Conservation (phyloP, 139 green algal species). For the Coelastrella sp. region DNA sequence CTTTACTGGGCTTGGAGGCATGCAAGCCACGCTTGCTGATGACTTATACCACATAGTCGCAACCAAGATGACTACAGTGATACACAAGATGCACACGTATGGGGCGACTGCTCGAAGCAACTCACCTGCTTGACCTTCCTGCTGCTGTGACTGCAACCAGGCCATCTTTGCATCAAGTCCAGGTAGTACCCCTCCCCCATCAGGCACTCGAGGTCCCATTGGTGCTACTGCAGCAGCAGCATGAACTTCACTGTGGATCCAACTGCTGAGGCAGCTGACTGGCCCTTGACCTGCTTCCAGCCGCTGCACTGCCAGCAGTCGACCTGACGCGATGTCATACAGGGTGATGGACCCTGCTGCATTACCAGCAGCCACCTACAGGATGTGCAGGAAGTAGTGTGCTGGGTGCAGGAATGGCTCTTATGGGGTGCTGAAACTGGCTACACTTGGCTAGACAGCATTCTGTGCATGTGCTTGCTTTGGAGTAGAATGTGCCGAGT, state of each 20-base stretch:
- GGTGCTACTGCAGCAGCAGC: background rate
- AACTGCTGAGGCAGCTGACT: conserved; percentile 16
- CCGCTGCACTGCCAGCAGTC: conserved; percentile 43
- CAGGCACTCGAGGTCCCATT: background rate
- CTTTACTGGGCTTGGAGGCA: too few species aligned
- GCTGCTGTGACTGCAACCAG: background rate
- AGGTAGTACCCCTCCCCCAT: conserved; percentile 30
- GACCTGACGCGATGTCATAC: conserved; percentile 30
- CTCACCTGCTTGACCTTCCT: background rate
- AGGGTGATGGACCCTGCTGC: conserved; percentile 1
- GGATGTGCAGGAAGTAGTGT: background rate
- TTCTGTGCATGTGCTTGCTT: too few species aligned
- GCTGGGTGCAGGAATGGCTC: background rate
- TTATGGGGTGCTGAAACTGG: background rate
- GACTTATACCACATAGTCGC: background rate
- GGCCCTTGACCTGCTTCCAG: conserved; percentile 9
- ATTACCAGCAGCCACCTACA: conserved; percentile 36
- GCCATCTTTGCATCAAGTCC: background rate
- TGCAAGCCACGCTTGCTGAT: too few species aligned
- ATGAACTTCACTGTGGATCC: background rate
- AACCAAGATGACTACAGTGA: background rate
- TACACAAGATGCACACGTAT: background rate
- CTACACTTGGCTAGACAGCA: too few species aligned
- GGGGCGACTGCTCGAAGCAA: background rate
- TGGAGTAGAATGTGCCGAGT: too few species aligned